Percentiles rank a stretch among this genome's conserved stretches.
Evolutionary conservation across 345 rosid species (phyloP).

Genomic region (Eucalyptus paniculata): DNA sequence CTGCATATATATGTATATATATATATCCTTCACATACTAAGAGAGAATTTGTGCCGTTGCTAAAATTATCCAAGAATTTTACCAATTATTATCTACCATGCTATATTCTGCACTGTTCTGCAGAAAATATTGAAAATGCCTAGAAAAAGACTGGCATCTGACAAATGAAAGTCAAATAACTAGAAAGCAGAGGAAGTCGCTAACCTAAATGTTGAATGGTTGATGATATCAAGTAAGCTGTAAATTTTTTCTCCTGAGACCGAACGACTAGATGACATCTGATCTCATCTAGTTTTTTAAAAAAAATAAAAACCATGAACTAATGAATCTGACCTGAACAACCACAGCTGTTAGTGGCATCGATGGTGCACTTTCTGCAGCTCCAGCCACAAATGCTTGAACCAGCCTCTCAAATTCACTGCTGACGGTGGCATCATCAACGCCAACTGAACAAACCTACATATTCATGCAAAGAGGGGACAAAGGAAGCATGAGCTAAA

Average conservation of each 20-base stretch:
- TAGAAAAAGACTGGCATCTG: background rate
- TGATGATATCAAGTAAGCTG: background rate
- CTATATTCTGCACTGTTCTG: background rate
- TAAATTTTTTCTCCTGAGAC: background rate
- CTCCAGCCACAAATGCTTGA: conserved; percentile 54
- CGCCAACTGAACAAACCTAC: conserved; percentile 42
- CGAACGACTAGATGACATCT: background rate
- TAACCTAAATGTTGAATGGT: background rate
- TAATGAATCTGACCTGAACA: conserved; percentile 50
- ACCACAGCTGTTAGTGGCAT: conserved; percentile 80
- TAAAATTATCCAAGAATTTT: background rate
- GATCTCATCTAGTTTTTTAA: background rate
- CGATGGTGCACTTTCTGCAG: conserved; percentile 46
- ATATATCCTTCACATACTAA: background rate
- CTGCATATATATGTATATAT: conserved; percentile 9
- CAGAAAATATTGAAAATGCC: background rate
- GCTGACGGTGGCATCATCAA: conserved; percentile 35
- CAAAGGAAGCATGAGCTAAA: background rate
- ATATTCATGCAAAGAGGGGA: background rate
- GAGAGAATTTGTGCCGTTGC: background rate
- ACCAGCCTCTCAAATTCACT: conserved; percentile 60
- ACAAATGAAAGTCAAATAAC: background rate
- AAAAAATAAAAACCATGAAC: background rate
- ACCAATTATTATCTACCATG: background rate
- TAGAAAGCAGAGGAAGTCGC: background rate